Percentiles rank a stretch among this genome's conserved stretches.
These are phyloP conservation scores for Plasmodium gaboni DNA, from an alignment of 169 alveolate species.

Conservation along the genomic window DNA sequence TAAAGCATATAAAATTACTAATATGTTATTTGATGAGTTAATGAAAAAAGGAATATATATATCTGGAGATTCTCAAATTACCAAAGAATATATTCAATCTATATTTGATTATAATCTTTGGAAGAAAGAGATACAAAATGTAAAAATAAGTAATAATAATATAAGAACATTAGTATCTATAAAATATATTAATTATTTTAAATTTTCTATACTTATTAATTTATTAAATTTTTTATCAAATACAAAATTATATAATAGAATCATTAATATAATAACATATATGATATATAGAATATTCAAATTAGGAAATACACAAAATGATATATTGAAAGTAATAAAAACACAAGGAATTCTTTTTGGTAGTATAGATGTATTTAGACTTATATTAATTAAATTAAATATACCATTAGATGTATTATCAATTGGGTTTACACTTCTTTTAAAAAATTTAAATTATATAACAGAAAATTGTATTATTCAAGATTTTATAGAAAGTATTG, in stretches of 20 bases:
- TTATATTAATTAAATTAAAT: constrained; percentile 50
- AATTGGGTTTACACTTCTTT: constrained; percentile 2
- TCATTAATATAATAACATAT: constrained; percentile 29
- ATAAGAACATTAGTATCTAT: constrained; percentile 49
- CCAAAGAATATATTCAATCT: constrained; percentile 68
- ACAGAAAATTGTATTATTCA: constrained; percentile 23
- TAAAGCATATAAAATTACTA: constrained; percentile 63
- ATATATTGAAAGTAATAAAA: constrained; percentile 23
- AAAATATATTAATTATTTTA: constrained; percentile 26
- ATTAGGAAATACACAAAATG: constrained; percentile 14
- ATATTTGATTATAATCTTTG: constrained; percentile 40
- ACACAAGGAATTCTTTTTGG: constrained; percentile 55
- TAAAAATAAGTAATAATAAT: constrained; percentile 50
- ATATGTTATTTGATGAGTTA: constrained; percentile 58
- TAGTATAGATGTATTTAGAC: constrained; percentile 17
- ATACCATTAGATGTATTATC: constrained; percentile 39
- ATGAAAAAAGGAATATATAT: constrained; percentile 33
- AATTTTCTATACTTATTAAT: constrained; percentile 36
- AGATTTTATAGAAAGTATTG: constrained; percentile 52
- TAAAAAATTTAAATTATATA: constrained; percentile 20
- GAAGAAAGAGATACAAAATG: constrained; percentile 54
- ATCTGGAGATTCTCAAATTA: constrained; percentile 67
- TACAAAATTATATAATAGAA: constrained; percentile 9
- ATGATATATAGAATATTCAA: constrained; percentile 32
- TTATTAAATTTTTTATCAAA: constrained; percentile 26